Evolutionary conservation across 306 rosid species (phyloP).

Genomic region (Morella rubra): DNA sequence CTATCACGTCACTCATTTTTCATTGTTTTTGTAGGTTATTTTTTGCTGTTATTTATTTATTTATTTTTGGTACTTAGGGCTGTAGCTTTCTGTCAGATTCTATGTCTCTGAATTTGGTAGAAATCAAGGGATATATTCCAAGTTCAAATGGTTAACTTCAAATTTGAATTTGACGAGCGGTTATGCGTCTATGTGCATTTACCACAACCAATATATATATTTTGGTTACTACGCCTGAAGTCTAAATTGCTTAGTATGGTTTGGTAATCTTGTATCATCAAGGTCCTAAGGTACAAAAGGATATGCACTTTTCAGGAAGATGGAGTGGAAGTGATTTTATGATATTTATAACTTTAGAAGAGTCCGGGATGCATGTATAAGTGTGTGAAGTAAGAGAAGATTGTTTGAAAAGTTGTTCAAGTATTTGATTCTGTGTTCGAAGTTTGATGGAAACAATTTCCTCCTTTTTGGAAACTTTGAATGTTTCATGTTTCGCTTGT

Average conservation of each 20-base stretch:
- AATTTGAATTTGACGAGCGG: background rate
- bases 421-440: background rate
- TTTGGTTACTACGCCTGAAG: background rate
- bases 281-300: background rate
- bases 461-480: background rate
- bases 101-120: background rate
- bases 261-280: background rate
- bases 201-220: background rate
- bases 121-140: background rate
- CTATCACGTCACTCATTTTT: background rate
- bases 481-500: background rate
- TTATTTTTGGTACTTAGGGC: background rate
- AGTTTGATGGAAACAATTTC: background rate
- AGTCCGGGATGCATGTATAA: background rate
- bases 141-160: background rate
- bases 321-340: background rate
- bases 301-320: background rate
- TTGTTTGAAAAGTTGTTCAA: background rate
- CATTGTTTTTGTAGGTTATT: background rate
- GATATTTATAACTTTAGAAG: background rate
- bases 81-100: background rate
- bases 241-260: background rate
- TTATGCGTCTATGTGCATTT: background rate
- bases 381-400: background rate
- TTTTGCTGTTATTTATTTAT: too few species aligned